Evolutionary conservation across 192 early-diverging fungal species (phyloP), one percentile per base, ranked within the genome.

Genomic region (Backusella morwellensis): DNA sequence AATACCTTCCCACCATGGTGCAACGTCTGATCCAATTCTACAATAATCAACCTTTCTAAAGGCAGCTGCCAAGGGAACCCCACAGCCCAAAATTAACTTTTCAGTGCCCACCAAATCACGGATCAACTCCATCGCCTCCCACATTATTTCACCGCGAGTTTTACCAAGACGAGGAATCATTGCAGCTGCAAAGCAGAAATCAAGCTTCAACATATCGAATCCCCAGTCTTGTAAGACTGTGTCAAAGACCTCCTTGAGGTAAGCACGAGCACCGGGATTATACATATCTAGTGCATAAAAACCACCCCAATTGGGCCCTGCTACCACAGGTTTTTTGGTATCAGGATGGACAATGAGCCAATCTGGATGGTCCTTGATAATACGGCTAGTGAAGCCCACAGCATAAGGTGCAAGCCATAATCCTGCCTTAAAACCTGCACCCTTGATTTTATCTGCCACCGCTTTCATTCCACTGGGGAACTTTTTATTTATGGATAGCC

Each of bases 11-110:
- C 85, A 88, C 38, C 67, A 75, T 4, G 83, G 78, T 0, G 80
- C 83, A n/a, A 88, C 87, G 71, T 88, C 87, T n/a, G 80, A 80
- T 34, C 87, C 87, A 42, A 88, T 86, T 4, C 87, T 83, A 68
- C 87, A 88, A 41, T 79, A 88, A 38, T 88, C 87, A 0, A 83
- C 79, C 17, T 82, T 59, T 75, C 80, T 80, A 44, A 82, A 88
- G 1, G 82, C 76, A 21, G 85, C 68, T 2, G 80, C 87, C 2
- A 88, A 66, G n/a, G 87, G 87, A 4, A 83, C 83, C 35, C 87
- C 87, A 66, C 87, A 88, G 0, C 85, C 87, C 3, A 88, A 52
- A 15, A 88, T 82, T 38, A 86, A 69, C 23, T 78, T 82, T 0
- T 85, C 80, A 9, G 82, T 74, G 23, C 84, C 83, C 3, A 75